These are phyloP conservation scores for Boletus bicolor DNA, from an alignment of 768 basidiomycete genomes.

Conservation along the genomic window DNA sequence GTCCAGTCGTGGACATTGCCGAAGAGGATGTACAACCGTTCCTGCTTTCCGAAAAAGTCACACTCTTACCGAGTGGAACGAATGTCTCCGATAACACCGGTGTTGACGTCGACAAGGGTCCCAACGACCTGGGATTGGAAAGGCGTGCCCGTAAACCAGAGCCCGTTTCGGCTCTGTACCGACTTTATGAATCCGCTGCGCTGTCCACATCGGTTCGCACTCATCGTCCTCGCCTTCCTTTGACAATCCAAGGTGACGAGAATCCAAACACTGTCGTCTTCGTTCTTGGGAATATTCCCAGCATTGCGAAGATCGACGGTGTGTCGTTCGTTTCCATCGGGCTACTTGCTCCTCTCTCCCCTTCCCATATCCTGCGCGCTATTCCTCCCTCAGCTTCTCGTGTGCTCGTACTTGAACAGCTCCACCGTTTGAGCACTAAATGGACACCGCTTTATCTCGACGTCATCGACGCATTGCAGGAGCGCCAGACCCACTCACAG, in stretches of 20 bases:
- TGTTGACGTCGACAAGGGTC: not conserved
- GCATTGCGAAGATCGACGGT: constrained; percentile 47
- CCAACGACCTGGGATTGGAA: not conserved
- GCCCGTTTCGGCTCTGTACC: constrained; percentile 36
- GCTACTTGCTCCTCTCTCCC: constrained; percentile 66
- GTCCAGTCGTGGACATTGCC: constrained; percentile 47
- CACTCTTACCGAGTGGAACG: constrained; percentile 30
- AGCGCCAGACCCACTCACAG: constrained; percentile 44
- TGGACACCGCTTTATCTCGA: constrained; percentile 90
- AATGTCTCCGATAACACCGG: constrained; percentile 17
- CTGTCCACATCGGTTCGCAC: constrained; percentile 61
- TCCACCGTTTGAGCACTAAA: constrained; percentile 70
- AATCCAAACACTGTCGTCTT: constrained; percentile 69
- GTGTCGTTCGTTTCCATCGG: constrained; percentile 62
- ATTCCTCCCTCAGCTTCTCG: constrained; percentile 63
- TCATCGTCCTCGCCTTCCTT: constrained; percentile 58
- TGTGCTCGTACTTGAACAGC: constrained; percentile 81
- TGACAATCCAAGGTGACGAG: constrained; percentile 47
- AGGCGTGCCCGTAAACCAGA: constrained; percentile 1
- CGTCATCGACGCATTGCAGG: constrained; percentile 67
- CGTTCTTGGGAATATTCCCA: constrained; percentile 54
- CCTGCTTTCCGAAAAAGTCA: constrained; percentile 45
- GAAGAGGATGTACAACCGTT: constrained; percentile 62
- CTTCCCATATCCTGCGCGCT: constrained; percentile 50
- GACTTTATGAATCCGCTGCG: constrained; percentile 66